Conservation (phyloP, 805 yeast species). For the Candida manassasensis region DNA sequence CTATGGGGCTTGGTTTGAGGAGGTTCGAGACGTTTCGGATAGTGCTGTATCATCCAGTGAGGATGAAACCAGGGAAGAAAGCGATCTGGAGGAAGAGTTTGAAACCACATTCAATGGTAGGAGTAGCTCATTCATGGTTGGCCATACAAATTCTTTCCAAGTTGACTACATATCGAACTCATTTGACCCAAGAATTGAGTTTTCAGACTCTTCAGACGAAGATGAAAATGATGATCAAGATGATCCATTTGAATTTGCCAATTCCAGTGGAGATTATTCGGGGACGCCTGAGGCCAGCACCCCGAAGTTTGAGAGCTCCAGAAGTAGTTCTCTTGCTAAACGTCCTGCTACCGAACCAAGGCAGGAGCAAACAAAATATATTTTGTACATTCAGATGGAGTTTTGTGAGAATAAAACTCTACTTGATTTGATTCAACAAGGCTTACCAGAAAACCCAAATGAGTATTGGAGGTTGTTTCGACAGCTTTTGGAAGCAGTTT, state of each 20-base stretch:
- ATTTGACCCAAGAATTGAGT: slow-evolving; percentile 52
- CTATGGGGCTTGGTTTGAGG: slow-evolving; percentile 97
- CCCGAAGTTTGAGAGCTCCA: neutral
- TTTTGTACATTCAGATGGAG: slow-evolving; percentile 95
- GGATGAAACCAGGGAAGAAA: neutral
- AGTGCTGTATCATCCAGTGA: slow-evolving; percentile 1
- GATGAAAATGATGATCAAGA: slow-evolving; percentile 18
- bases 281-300: neutral
- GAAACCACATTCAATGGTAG: slow-evolving; percentile 17
- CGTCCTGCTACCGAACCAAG: neutral
- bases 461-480: slow-evolving; percentile 89
- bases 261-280: slow-evolving; percentile 14
- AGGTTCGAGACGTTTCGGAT: slow-evolving; percentile 33
- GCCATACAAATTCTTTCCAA: slow-evolving; percentile 26
- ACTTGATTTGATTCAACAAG: slow-evolving; percentile 70
- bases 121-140: slow-evolving; percentile 16
- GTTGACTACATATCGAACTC: slow-evolving; percentile 71
- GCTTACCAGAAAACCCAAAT: slow-evolving; percentile 61
- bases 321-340: neutral
- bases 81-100: slow-evolving; percentile 5
- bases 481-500: slow-evolving; percentile 83
- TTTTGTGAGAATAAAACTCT: slow-evolving; percentile 94
- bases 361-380: slow-evolving; percentile 37
- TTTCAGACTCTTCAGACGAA: slow-evolving; percentile 36
- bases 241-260: slow-evolving; percentile 31